Conservation (phyloP, 2,329 filamentous ascomycete genomes). For the Xylariaceae sp. region DNA sequence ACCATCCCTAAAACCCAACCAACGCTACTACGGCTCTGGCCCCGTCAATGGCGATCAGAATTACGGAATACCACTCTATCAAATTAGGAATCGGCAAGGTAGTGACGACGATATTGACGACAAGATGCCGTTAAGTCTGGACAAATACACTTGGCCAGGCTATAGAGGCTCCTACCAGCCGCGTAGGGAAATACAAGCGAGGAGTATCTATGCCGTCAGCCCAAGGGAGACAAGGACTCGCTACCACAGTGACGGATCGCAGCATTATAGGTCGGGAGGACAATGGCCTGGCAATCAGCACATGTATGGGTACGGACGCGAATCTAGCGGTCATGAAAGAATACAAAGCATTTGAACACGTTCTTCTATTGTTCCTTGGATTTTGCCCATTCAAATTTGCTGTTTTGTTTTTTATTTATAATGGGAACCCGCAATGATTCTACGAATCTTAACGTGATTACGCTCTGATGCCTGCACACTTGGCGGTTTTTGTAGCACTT, state of each 20-base stretch:
- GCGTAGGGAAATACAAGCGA: not conserved
- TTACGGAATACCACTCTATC: slow-evolving; percentile 1
- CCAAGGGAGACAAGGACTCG: slow-evolving; percentile 1
- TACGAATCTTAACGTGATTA: not conserved
- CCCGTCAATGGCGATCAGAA: not conserved
- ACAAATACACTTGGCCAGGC: slow-evolving; percentile 2
- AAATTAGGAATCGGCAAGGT: not conserved
- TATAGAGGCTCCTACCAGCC: not conserved
- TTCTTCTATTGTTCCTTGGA: too few relatives aligned
- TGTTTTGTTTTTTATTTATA: too few relatives aligned
- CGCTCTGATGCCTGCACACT: not conserved
- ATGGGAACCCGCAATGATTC: too few relatives aligned
- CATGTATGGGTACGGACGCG: not conserved
- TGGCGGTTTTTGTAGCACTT: too few relatives aligned
- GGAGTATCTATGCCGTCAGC: not conserved
- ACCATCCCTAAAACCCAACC: not conserved
- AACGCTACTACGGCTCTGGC: slow-evolving; percentile 6
- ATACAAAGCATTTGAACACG: too few relatives aligned
- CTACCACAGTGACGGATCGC: slow-evolving; percentile 2
- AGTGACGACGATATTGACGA: not conserved
- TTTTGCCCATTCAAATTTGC: too few relatives aligned
- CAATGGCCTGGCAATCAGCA: not conserved
- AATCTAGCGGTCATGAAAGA: too few relatives aligned
- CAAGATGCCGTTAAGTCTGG: not conserved
- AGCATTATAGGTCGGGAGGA: not conserved